Percentiles rank a stretch among this genome's conserved stretches.
phyloP scores from a whole-genome alignment of 371 early-diverging fungal genomes.

The Parasitella parasitica region DNA sequence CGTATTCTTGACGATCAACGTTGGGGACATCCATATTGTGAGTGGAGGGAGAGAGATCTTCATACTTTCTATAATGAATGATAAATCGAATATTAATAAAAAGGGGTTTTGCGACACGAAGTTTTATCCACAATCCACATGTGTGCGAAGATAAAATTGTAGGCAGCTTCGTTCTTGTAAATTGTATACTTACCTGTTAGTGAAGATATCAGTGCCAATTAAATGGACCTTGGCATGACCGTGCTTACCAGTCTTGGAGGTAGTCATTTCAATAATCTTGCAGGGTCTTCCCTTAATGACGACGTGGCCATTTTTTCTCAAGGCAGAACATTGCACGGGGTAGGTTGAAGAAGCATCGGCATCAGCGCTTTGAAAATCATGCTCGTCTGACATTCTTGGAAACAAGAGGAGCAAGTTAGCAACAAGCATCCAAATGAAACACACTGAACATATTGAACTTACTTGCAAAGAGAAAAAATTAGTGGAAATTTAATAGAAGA shows the following conservation, averaged over 20 bases:
- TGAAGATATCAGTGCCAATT: constrained; percentile 96
- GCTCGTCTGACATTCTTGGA: no score
- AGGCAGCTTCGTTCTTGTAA: no score
- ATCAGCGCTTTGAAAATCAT: constrained; percentile 69
- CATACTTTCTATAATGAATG: constrained; percentile 58
- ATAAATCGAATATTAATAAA: not conserved
- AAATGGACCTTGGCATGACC: constrained; percentile 99
- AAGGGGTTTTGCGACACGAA: not conserved
- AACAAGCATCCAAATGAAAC: no score
- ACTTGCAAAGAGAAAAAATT: no score
- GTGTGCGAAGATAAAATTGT: no score
- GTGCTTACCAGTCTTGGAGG: constrained; percentile 98
- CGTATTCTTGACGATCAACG: constrained; percentile 85
- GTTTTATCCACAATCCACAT: no score
- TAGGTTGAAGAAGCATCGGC: constrained; percentile 90
- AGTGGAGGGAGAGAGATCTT: constrained; percentile 98
- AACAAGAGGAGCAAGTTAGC: no score
- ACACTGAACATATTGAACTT: no score
- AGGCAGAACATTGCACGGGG: constrained; percentile 98
- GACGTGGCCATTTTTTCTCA: constrained; percentile 98
- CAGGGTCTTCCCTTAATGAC: constrained; percentile 98
- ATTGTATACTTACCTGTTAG: constrained; percentile 79
- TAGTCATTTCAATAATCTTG: constrained; percentile 98
- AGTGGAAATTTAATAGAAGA: no score
- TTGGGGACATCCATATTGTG: constrained; percentile 99